A percentile compares a stretch with the other conserved stretches of the same genome.
Conservation (phyloP, 2,329 filamentous ascomycete species). For the Cordyceps tenuipes region DNA sequence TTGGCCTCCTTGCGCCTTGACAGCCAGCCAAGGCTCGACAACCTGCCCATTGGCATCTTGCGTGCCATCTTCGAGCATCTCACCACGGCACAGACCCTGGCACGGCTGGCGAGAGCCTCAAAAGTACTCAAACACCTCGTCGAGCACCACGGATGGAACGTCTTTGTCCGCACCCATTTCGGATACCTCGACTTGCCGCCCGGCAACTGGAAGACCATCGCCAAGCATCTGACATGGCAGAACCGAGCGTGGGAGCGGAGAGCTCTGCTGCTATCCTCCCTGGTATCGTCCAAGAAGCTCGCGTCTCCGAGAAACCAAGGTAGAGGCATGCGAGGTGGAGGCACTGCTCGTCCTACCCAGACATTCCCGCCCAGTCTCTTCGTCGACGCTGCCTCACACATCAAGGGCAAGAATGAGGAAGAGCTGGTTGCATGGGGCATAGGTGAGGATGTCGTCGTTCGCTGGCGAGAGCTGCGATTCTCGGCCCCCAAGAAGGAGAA, state of each 20-base stretch:
- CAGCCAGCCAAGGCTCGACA: constrained; percentile 19
- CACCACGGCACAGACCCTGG: constrained; percentile 32
- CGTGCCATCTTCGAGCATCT: constrained; percentile 31
- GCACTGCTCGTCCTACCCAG: constrained; percentile 12
- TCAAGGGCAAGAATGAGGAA: constrained; percentile 13
- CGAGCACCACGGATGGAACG: constrained; percentile 31
- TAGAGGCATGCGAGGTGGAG: neutral
- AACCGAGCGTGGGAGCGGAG: constrained; percentile 37
- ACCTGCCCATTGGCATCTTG: constrained; percentile 34
- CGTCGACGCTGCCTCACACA: constrained; percentile 1
- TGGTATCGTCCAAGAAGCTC: constrained; percentile 1
- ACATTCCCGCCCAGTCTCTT: constrained; percentile 8
- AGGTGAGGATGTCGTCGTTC: constrained; percentile 35
- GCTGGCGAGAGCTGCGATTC: constrained; percentile 24
- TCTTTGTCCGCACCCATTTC: constrained; percentile 33
- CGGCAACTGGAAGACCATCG: constrained; percentile 25
- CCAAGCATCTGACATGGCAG: constrained; percentile 33
- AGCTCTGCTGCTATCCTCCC: constrained; percentile 20
- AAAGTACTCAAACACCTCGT: constrained; percentile 27
- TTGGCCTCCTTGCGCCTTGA: constrained; percentile 4
- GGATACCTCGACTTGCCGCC: constrained; percentile 25
- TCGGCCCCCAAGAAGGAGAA: constrained; percentile 6
- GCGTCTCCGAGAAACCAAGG: neutral
- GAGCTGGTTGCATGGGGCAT: constrained; percentile 38
- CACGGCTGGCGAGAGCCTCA: constrained; percentile 27